Percentiles rank a stretch among this genome's conserved stretches.
Evolutionary conservation across 2,329 filamentous ascomycete genomes (phyloP).

Genomic region (Lecanosticta acicola): DNA sequence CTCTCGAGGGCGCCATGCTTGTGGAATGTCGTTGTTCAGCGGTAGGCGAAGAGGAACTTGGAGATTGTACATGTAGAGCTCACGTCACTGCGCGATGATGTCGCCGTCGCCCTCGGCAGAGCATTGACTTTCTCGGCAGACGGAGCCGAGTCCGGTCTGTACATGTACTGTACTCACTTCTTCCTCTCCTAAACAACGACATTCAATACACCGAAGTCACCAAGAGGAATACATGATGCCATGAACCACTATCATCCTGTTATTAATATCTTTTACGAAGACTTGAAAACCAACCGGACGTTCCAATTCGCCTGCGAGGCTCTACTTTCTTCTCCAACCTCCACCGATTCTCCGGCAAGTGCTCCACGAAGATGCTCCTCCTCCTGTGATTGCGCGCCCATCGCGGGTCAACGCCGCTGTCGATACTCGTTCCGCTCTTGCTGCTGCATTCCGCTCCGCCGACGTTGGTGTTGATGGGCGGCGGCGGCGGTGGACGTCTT

Average conservation of each 20-base stretch:
- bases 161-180: background rate
- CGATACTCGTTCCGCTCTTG: background rate
- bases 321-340: background rate
- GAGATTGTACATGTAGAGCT: background rate
- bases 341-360: background rate
- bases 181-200: background rate
- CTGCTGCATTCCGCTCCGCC: background rate
- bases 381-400: background rate
- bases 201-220: background rate
- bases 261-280: no score
- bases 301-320: background rate
- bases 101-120: background rate
- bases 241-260: no score
- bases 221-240: no score
- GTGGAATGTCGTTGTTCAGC: no score
- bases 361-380: constrained; percentile 1
- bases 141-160: background rate
- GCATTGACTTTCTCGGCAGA: background rate
- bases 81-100: background rate
- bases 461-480: background rate
- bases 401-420: background rate
- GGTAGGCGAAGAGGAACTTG: background rate
- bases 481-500: background rate
- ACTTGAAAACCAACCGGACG: background rate
- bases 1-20: constrained; percentile 24